phyloP scores from a whole-genome alignment of 1,139 yeast species.

The Blastobotrys indianensis region DNA sequence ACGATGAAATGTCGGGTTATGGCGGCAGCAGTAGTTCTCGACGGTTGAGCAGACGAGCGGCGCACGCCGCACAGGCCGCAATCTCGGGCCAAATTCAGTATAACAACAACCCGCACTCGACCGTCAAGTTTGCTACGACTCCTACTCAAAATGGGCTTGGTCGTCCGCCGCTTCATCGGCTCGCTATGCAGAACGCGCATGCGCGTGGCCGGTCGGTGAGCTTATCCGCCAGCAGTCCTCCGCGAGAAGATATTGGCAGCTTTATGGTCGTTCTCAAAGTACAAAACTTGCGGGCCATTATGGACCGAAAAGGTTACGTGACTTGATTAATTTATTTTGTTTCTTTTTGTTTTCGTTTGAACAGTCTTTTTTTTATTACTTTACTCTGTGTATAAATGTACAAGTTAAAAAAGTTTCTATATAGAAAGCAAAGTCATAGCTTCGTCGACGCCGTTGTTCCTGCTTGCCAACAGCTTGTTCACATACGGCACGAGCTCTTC shows the following conservation, averaged over 20 bases:
- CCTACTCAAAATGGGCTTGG: slow-evolving; percentile 2
- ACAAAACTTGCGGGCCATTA: slow-evolving; percentile 1
- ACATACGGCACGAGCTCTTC: slow-evolving; percentile 55
- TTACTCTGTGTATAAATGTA: neutral
- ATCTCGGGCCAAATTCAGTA: slow-evolving; percentile 16
- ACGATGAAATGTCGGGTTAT: slow-evolving; percentile 6
- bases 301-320: neutral
- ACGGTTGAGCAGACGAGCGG: slow-evolving; percentile 19
- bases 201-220: too few species aligned
- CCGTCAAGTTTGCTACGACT: slow-evolving; percentile 10
- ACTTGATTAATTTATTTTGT: neutral
- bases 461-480: slow-evolving; percentile 43
- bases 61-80: slow-evolving; percentile 19
- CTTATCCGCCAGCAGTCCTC: neutral
- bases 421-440: slow-evolving; percentile 20
- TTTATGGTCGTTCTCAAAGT: slow-evolving; percentile 1
- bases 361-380: neutral
- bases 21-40: slow-evolving; percentile 1
- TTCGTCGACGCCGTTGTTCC: slow-evolving; percentile 21
- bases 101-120: slow-evolving; percentile 6
- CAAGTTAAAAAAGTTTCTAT: slow-evolving; percentile 3
- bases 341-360: neutral
- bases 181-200: slow-evolving; percentile 17
- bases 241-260: neutral
- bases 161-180: slow-evolving; percentile 5